Evolutionary conservation across 805 yeast genomes (phyloP), one percentile per base, ranked within the genome.

Genomic region (Sugiyamaella chiloensis): DNA sequence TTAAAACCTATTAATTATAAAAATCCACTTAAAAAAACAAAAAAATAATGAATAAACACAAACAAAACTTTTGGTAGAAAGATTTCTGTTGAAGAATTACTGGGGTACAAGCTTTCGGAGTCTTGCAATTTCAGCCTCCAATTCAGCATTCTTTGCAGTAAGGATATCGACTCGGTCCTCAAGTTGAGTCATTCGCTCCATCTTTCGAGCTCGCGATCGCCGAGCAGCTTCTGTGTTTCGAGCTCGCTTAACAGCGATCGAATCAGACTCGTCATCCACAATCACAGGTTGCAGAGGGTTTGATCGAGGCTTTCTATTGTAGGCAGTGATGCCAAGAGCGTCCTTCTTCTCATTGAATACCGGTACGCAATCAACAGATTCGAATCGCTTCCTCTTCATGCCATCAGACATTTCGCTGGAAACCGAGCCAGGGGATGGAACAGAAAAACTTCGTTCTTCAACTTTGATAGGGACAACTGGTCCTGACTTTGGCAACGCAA

Each of bases 121-220:
- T 65, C 85, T 73, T 40, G 60, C 65, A 52, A 88, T 79, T 67
- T 89, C 96, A 16, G 68, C 69, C 53, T 76, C 81, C 56, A 88
- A 74, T 5, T 66, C 72, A 39, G 72, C 62, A 67, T 88, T 89
- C 57, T 74, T 81, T 23, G 68, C 62, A 41, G 83, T 56, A 53
- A 87, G 71, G 32, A 65, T 75, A 57, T 83, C 88, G 52, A 87
- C 88, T 65, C 78, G 82, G 16, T 70, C 79, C 67, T 88, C 96
- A 63, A 88, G 71, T 64, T 85, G 90, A 52, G 67, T 58, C 96
- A 87, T 87, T 69, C 95, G 78, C 66, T 86, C 89, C 82, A 86
- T 79, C 70, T 88, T 88, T 67, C 95, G 81, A 20, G 96, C 96
- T 61, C 97, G 76, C 23, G 96, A 88, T 63, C 96, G 80, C 7